Conservation (phyloP, 345 rosid species). For the Clausena lansium region DNA sequence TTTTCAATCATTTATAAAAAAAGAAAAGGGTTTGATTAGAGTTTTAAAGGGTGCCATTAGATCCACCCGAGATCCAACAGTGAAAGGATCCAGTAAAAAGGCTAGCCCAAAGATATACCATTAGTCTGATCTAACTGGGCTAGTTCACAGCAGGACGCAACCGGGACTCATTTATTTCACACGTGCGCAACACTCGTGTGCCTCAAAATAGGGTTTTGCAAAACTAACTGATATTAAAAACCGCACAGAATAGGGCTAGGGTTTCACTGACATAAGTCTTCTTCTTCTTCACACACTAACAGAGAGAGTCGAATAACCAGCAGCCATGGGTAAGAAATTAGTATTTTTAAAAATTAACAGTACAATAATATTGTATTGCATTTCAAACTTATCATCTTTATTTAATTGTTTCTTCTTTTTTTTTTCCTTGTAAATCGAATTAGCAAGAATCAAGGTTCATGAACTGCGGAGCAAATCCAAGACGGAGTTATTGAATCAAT, state of each 20-base stretch:
- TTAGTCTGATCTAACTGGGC: background rate
- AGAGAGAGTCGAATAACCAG: background rate
- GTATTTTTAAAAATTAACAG: background rate
- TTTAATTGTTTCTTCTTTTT: background rate
- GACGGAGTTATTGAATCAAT: slow-evolving; percentile 43
- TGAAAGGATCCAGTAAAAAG: background rate
- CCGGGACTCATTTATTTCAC: background rate
- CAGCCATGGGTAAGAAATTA: slow-evolving; percentile 24
- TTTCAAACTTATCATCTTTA: background rate
- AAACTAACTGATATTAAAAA: background rate
- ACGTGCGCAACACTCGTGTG: background rate
- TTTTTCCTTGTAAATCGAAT: background rate
- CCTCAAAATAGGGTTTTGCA: slow-evolving; percentile 22
- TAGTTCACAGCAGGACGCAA: background rate
- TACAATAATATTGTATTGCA: no score
- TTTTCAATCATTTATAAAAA: no score
- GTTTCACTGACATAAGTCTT: background rate
- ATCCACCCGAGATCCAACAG: background rate
- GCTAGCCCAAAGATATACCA: background rate
- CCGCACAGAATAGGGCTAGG: background rate
- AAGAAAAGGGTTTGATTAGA: no score
- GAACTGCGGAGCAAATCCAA: slow-evolving; percentile 52
- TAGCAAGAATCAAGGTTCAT: slow-evolving; percentile 61
- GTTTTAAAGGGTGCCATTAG: no score
- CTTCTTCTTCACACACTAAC: background rate